These are phyloP conservation scores for Clavaria fumosa DNA, from an alignment of 768 basidiomycete species.

Conservation along the genomic window DNA sequence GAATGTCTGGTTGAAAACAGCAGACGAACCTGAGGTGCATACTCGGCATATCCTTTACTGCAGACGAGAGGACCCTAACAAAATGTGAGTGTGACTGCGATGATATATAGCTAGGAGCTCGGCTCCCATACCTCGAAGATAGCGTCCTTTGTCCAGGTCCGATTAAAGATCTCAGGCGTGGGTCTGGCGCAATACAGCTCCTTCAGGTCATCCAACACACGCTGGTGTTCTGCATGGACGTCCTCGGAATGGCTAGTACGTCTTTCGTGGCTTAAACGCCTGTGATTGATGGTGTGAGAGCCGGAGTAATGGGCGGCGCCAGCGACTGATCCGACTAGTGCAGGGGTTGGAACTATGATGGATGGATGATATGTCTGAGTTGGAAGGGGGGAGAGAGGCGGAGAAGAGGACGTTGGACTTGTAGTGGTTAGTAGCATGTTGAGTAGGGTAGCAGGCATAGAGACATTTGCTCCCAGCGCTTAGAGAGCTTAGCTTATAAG, in stretches of 20 bases:
- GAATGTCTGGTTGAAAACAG: neutral
- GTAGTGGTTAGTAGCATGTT: no score
- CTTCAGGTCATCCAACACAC: constrained; percentile 40
- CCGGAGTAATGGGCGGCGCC: constrained; percentile 53
- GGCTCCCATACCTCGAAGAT: constrained; percentile 32
- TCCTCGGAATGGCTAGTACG: constrained; percentile 19
- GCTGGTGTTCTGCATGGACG: constrained; percentile 27
- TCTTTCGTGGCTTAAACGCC: constrained; percentile 23
- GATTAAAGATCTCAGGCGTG: constrained; percentile 34
- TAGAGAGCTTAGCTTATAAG: no score
- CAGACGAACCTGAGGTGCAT: constrained; percentile 36
- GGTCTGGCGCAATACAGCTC: constrained; percentile 44
- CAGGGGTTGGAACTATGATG: constrained; percentile 32
- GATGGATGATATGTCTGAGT: constrained; percentile 31
- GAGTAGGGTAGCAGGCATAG: no score
- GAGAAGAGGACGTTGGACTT: constrained; percentile 8
- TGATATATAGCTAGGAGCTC: neutral
- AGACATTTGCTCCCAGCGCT: no score
- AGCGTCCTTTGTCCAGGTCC: constrained; percentile 39
- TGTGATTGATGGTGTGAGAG: constrained; percentile 20
- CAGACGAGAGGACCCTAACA: constrained; percentile 31
- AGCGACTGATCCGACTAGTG: constrained; percentile 40
- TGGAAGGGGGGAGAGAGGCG: constrained; percentile 25
- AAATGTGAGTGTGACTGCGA: neutral
- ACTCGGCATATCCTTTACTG: constrained; percentile 33